phyloP scores from a whole-genome alignment of 805 yeast genomes.

The Monosporozyma siamensis region DNA sequence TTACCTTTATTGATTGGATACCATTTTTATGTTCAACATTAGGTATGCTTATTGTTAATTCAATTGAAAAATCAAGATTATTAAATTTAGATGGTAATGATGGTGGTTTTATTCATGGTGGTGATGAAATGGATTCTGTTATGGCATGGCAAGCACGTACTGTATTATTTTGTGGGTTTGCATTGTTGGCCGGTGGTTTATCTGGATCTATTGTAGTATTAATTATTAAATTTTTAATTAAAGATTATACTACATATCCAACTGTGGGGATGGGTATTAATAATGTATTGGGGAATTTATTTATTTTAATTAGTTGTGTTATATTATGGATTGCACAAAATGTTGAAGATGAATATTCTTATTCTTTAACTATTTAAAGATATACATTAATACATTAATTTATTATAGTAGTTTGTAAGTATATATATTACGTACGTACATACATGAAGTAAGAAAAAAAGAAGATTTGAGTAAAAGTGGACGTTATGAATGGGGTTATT shows the following conservation, averaged over 20 bases:
- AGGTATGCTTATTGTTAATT: conserved; percentile 72
- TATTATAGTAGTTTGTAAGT: no score
- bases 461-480: no score
- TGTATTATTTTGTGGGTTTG: conserved; percentile 83
- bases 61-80: conserved; percentile 36
- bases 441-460: neutral
- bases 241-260: conserved; percentile 66
- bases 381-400: no score
- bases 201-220: conserved; percentile 88
- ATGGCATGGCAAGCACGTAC: conserved; percentile 93
- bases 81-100: conserved; percentile 34
- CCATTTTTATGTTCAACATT: conserved; percentile 81
- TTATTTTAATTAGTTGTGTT: conserved; percentile 82
- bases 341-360: conserved; percentile 91
- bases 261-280: conserved; percentile 91
- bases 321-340: conserved; percentile 90
- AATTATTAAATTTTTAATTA: conserved; percentile 72
- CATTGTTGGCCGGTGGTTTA: conserved; percentile 85
- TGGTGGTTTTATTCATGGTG: conserved; percentile 11
- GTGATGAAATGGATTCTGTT: conserved; percentile 34
- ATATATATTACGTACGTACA: neutral
- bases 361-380: conserved; percentile 64
- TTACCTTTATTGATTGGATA: conserved; percentile 90
- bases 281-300: conserved; percentile 70
- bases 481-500: neutral